Conservation (phyloP, 2,329 filamentous ascomycete species). For the Aspergillus neotritici region DNA sequence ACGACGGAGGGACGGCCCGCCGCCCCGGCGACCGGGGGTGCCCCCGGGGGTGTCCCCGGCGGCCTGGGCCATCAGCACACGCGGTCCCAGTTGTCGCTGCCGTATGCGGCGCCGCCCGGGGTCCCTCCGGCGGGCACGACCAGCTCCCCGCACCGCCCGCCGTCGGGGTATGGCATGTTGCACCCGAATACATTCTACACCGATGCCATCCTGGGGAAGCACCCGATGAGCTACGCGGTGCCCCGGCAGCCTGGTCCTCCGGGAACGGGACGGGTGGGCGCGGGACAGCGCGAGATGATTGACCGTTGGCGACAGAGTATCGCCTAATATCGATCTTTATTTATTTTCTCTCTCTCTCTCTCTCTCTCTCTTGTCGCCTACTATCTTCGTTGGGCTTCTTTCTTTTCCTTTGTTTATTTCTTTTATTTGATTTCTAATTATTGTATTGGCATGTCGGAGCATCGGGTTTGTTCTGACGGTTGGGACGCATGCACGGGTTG, state of each 20-base stretch:
- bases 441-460: not conserved
- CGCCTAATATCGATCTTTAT: conserved; percentile 11
- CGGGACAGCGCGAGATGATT: conserved; percentile 51
- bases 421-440: not conserved
- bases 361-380: conserved; percentile 1
- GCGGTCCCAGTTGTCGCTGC: conserved; percentile 9
- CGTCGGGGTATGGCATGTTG: conserved; percentile 21
- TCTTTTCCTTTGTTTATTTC: not conserved
- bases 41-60: conserved; percentile 12
- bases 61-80: conserved; percentile 14
- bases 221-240: conserved; percentile 23
- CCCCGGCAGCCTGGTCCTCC: conserved; percentile 21
- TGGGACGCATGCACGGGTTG: not conserved
- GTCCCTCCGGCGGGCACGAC: conserved; percentile 7
- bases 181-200: conserved; percentile 25
- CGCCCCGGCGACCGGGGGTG: conserved; percentile 23
- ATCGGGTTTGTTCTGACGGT: too few species aligned
- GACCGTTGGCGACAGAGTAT: conserved; percentile 54
- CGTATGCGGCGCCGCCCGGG: too few species aligned
- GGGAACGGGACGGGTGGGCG: conserved; percentile 35
- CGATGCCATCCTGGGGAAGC: conserved; percentile 24
- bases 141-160: conserved; percentile 16
- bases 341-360: not conserved
- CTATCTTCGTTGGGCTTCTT: not conserved
- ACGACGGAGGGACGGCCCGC: conserved; percentile 26